Evolutionary conservation across 140 eudicot species (phyloP).

Genomic region (Stevia rebaudiana): DNA sequence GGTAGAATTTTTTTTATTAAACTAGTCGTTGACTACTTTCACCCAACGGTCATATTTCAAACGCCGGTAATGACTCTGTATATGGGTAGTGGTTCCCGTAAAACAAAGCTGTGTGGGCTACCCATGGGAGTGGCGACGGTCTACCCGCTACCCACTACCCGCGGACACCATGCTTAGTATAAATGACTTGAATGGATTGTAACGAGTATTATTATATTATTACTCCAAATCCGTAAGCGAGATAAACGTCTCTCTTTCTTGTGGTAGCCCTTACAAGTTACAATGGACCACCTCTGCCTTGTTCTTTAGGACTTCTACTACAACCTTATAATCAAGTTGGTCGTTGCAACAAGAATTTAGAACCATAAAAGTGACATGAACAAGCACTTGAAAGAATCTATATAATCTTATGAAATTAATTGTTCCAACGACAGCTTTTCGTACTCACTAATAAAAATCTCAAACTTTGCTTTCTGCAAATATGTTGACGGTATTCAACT

Average conservation of each 20-base stretch:
- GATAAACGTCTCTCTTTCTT: not conserved
- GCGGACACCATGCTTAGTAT: too few relatives aligned
- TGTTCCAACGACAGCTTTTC: not conserved
- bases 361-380: not conserved
- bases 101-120: too few relatives aligned
- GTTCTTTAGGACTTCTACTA: conserved; percentile 6
- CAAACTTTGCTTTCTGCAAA: conserved; percentile 2
- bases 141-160: too few relatives aligned
- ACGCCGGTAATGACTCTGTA: too few relatives aligned
- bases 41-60: too few relatives aligned
- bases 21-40: too few relatives aligned
- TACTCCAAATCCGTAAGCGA: not conserved
- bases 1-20: too few relatives aligned
- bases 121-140: too few relatives aligned
- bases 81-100: too few relatives aligned
- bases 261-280: not conserved
- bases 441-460: not conserved
- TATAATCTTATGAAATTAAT: not conserved
- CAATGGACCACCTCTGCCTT: conserved; percentile 5
- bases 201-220: too few relatives aligned
- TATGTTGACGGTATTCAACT: not conserved
- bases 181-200: too few relatives aligned
- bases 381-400: not conserved
- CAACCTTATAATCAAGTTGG: not conserved
- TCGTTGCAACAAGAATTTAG: not conserved